A percentile compares a stretch with the other conserved stretches of the same genome.
These are phyloP conservation scores for Cardiospermum halicacabum DNA, from an alignment of 345 rosid species.

Conservation along the genomic window DNA sequence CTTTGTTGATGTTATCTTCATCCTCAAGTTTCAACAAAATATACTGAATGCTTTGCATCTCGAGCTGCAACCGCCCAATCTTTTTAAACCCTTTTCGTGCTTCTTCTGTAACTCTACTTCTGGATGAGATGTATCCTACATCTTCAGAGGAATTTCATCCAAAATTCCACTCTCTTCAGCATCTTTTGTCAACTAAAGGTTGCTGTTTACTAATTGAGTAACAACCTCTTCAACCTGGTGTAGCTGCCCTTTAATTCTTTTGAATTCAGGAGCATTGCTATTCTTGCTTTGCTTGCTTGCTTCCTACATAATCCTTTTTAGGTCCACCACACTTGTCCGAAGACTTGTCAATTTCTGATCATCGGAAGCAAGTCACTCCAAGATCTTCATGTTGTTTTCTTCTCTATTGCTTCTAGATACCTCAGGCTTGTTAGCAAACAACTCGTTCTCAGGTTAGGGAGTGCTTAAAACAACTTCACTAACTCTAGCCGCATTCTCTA, in stretches of 20 bases:
- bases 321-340: slow-evolving; percentile 46
- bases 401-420: slow-evolving; percentile 37
- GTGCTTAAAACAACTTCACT: slow-evolving; percentile 16
- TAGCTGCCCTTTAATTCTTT: slow-evolving; percentile 52
- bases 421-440: slow-evolving; percentile 64
- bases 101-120: slow-evolving; percentile 47
- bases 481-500: slow-evolving; percentile 14
- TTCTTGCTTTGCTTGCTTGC: slow-evolving; percentile 49
- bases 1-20: slow-evolving; percentile 51
- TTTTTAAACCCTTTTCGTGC: slow-evolving; percentile 66
- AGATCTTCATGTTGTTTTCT: slow-evolving; percentile 41
- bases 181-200: slow-evolving; percentile 44
- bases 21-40: slow-evolving; percentile 67
- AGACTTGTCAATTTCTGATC: slow-evolving; percentile 62
- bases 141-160: slow-evolving; percentile 30
- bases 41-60: slow-evolving; percentile 68
- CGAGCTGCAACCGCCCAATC: slow-evolving; percentile 64
- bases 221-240: slow-evolving; percentile 65
- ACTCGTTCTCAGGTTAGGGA: slow-evolving; percentile 47
- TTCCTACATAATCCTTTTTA: slow-evolving; percentile 62
- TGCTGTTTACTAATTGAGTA: slow-evolving; percentile 46
- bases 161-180: slow-evolving; percentile 36
- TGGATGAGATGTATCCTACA: slow-evolving; percentile 27
- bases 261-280: slow-evolving; percentile 48
- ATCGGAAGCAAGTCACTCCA: slow-evolving; percentile 71